Evolutionary conservation across 805 yeast species (phyloP).

Genomic region (Hanseniaspora hatyaiensis): DNA sequence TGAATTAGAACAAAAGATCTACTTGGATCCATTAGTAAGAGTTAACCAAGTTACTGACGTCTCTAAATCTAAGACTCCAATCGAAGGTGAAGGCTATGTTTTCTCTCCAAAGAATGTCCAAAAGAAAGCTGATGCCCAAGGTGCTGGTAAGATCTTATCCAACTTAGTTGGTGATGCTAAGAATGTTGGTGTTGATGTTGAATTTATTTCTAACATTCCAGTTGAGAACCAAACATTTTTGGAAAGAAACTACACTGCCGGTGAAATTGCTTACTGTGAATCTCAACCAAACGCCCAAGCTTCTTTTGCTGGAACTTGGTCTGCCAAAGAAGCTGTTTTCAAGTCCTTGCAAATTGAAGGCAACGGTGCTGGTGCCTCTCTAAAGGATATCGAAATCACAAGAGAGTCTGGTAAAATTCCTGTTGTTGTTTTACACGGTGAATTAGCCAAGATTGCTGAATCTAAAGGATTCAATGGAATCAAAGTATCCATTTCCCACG

Average conservation of each 20-base stretch:
- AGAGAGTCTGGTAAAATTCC: constrained; percentile 70
- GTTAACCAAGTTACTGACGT: constrained; percentile 22
- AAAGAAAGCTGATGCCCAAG: constrained; percentile 32
- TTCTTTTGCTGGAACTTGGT: constrained; percentile 96
- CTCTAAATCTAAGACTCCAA: constrained; percentile 22
- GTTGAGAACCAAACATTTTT: constrained; percentile 81
- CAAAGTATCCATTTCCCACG: constrained; percentile 87
- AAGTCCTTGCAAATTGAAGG: constrained; percentile 82
- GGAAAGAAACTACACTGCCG: constrained; percentile 78
- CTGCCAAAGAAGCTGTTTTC: constrained; percentile 98
- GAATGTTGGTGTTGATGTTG: constrained; percentile 91
- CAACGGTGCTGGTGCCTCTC: constrained; percentile 89
- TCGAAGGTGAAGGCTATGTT: constrained; percentile 34
- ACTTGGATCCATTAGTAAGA: constrained; percentile 86
- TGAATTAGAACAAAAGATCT: constrained; percentile 78
- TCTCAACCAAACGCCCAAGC: constrained; percentile 69
- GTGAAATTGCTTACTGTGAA: constrained; percentile 69
- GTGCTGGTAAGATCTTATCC: constrained; percentile 52
- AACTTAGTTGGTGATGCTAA: constrained; percentile 42
- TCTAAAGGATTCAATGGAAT: constrained; percentile 57
- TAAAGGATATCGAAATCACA: constrained; percentile 78
- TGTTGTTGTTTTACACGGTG: constrained; percentile 60
- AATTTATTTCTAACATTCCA: constrained; percentile 69
- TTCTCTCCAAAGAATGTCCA: constrained; percentile 46
- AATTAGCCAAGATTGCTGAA: constrained; percentile 63